Evolutionary conservation across 345 rosid genomes (phyloP).

Genomic region (Clausena lansium): DNA sequence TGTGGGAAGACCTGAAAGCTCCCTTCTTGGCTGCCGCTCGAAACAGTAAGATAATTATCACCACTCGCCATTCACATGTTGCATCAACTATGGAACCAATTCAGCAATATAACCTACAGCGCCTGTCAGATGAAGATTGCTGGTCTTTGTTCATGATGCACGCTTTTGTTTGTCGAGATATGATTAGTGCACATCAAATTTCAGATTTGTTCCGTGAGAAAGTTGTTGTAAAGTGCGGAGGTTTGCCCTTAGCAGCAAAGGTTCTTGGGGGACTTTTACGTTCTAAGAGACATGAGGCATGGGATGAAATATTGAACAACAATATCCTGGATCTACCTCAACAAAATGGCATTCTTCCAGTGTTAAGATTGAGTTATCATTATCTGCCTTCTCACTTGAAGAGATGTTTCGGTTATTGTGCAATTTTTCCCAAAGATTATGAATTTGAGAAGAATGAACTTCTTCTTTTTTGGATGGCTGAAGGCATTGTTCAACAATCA

Average conservation of each 20-base stretch:
- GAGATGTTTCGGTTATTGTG: not conserved
- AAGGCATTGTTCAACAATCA: not conserved
- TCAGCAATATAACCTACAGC: not conserved
- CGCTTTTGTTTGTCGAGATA: not conserved
- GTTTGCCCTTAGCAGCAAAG: constrained; percentile 23
- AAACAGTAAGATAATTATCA: not conserved
- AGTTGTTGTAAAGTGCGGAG: constrained; percentile 14
- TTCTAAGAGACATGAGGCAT: not conserved
- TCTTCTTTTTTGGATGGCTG: not conserved
- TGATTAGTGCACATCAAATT: no score
- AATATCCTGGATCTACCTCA: not conserved
- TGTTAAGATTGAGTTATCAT: not conserved
- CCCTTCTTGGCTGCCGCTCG: not conserved
- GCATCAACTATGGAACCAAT: not conserved
- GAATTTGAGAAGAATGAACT: not conserved
- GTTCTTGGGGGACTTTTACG: constrained; percentile 20
- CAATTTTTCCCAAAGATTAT: not conserved
- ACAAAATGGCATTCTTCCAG: not conserved
- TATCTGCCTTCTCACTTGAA: not conserved
- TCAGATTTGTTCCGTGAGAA: not conserved
- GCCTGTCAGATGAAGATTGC: constrained; percentile 11
- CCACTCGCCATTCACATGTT: not conserved
- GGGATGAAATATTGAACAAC: constrained; percentile 2
- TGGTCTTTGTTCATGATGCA: constrained; percentile 7
- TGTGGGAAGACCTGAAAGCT: not conserved